Evolutionary conservation across 208 protist species (phyloP), one percentile per base, ranked within the genome.

Genomic region (Phytomonas sp.): DNA sequence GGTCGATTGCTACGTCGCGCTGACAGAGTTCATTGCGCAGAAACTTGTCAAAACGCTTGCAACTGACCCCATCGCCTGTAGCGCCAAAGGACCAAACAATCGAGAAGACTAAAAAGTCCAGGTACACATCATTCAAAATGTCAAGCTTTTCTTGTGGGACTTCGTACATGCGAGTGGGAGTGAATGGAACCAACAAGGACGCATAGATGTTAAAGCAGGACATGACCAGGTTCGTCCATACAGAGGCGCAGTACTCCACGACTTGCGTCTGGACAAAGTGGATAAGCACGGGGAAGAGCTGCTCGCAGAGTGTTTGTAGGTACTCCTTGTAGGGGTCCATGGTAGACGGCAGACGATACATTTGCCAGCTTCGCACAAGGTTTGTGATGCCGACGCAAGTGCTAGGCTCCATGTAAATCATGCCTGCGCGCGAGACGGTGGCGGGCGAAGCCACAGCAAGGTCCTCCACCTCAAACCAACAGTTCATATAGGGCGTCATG

Each of bases 81-180:
- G 84, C 97, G n/a, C 98, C 98, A 66, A 99, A 91, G 45, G 93
- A 97, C 98, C 98, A 99, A 11, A 99, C 87, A 45, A 99, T 74
- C 30, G 93, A 69, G 76, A 99, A 99, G 73, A 99, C 71, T 63
- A 99, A 98, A 1, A 98, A 74, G 72, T 89, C 76, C 60, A 97
- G 81, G 66, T 97, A 75, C 5, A 92, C 71, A 66, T 83, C 81
- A 26, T 83, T 87, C 29, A 98, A 76, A 59, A 86, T 67, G 64
- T 93, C 88, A 11, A 97, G 72, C 63, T 83, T 81, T 49, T 96
- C 93, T 66, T 88, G 78, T 62, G 88, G 77, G 42, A 96, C 86
- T 31, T 96, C 90, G 66, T 85, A 84, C 12, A 80, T 84, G 8
- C 86, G 79, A 26, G 87, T 95, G 19, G 88, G 83, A 23, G 86